Base-by-base conservation (phyloP, 2,329 filamentous ascomycete species). In the Trichoderma citrinoviride region DNA sequence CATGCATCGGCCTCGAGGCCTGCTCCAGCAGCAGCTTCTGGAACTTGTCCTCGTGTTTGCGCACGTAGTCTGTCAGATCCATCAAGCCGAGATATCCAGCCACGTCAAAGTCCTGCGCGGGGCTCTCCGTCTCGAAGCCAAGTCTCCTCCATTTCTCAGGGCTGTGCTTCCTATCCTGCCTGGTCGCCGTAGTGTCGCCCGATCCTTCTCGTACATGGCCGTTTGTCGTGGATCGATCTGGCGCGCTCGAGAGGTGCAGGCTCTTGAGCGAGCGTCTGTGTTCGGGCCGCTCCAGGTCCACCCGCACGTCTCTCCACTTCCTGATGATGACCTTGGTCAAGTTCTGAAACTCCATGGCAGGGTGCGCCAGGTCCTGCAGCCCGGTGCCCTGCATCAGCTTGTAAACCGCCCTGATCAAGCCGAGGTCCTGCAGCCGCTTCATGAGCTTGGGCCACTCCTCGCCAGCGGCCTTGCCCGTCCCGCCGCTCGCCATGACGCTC, bases 361-460 rank as follows among this genome's bases (percentile, higher is more conserved):
- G 93, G 72, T 94, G 90, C 12, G 93, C 92, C 62, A 97, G 81
- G 77, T 99, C 95, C 71, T 96, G 92, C 68, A 98, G 82, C 2
- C 93, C 90, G 29, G 92, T 94, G 72, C 93, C 93, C 79, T 97
- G 93, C 93, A 98, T 97, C 64, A 99, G 85, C 69, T 87, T 87
- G 76, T 93, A 97, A 15, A 97, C 94, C 10, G 92, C 91, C 76
- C 92, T 92, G 69, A 98, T 96, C 44, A 98, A 87, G 0, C 94
- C 95, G 33, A 98, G 79, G 77, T 98, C 94, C 76, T 98, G 95
- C 69, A 99, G 78, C 68, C 89, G 85, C 80, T 97, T 97, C 77
- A 99, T 93, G 72, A 98, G 96, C 72, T 91, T 95, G 55, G 93
- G 91, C 93, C 95, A 98, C 72, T 98, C 94, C 67, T 91, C 88